Conservation (phyloP, 148 eudicot genomes). For the Pouteria glomerata region DNA sequence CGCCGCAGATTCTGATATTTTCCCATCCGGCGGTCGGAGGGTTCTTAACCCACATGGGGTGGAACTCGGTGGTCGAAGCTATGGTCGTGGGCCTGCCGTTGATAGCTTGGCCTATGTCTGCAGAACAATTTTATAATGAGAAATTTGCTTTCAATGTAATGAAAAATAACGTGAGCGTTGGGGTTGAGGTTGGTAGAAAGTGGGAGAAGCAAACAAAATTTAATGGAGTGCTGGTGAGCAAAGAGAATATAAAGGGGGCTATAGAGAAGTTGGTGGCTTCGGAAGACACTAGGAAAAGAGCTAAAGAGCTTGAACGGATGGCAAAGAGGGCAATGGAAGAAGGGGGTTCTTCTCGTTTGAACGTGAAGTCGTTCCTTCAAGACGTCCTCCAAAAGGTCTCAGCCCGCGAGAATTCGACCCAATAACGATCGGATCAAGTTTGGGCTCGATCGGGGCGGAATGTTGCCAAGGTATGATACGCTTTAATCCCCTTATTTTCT, state of each 20-base stretch:
- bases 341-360: slow-evolving; percentile 34
- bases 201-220: slow-evolving; percentile 23
- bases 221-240: slow-evolving; percentile 10
- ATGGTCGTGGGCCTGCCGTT: slow-evolving; percentile 25
- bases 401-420: background rate
- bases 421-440: too few relatives aligned
- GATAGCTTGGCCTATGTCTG: slow-evolving; percentile 38
- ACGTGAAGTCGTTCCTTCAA: slow-evolving; percentile 23
- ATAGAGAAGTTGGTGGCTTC: slow-evolving; percentile 25
- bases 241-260: slow-evolving; percentile 21
- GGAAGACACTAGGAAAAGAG: slow-evolving; percentile 31
- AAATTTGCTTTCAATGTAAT: slow-evolving; percentile 26
- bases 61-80: slow-evolving; percentile 34
- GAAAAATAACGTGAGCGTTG: slow-evolving; percentile 26
- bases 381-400: slow-evolving; percentile 15
- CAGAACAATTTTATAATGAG: slow-evolving; percentile 41
- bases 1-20: slow-evolving; percentile 32
- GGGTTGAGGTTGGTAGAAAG: slow-evolving; percentile 17
- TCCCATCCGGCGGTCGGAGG: slow-evolving; percentile 31
- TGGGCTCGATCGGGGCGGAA: too few relatives aligned
- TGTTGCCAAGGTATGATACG: too few relatives aligned
- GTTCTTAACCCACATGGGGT: slow-evolving; percentile 34
- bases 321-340: slow-evolving; percentile 32
- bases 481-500: too few relatives aligned
- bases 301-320: slow-evolving; percentile 15